Conservation (phyloP, 257 asterid genomes). For the Scutellaria barbata region DNA sequence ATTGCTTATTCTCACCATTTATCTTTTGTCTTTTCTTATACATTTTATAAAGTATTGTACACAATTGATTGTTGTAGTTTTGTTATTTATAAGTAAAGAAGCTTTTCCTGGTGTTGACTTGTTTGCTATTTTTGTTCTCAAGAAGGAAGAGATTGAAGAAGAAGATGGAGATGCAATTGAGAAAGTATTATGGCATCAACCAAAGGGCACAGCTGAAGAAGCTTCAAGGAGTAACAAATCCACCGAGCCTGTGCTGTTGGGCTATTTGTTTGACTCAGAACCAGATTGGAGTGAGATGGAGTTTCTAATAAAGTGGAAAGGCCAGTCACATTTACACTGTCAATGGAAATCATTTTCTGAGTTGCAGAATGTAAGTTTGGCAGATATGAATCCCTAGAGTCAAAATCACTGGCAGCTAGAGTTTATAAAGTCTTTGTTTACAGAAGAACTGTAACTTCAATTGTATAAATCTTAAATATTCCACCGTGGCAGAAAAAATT, state of each 20-base stretch:
- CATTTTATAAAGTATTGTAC: neutral
- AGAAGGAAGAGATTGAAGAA: conserved; percentile 87
- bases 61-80: neutral
- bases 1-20: neutral
- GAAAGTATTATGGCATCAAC: conserved; percentile 98
- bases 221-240: conserved; percentile 79
- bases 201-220: conserved; percentile 94
- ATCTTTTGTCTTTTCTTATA: neutral
- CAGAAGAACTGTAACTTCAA: conserved; percentile 22
- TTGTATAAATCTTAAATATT: conserved; percentile 3
- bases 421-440: conserved; percentile 13
- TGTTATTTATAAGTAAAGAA: neutral
- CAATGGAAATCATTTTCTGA: conserved; percentile 93
- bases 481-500: conserved; percentile 33
- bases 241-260: conserved; percentile 72
- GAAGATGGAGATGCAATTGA: conserved; percentile 92
- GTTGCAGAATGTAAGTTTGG: conserved; percentile 81
- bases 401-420: conserved; percentile 6
- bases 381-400: conserved; percentile 26
- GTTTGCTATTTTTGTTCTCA: conserved; percentile 32
- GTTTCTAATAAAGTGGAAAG: conserved; percentile 96
- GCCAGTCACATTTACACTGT: conserved; percentile 98
- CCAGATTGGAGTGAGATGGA: conserved; percentile 90
- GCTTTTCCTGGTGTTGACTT: conserved; percentile 33
- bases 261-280: conserved; percentile 79